These are phyloP conservation scores for Luffa acutangula DNA, from an alignment of 306 rosid genomes.

Conservation along the genomic window DNA sequence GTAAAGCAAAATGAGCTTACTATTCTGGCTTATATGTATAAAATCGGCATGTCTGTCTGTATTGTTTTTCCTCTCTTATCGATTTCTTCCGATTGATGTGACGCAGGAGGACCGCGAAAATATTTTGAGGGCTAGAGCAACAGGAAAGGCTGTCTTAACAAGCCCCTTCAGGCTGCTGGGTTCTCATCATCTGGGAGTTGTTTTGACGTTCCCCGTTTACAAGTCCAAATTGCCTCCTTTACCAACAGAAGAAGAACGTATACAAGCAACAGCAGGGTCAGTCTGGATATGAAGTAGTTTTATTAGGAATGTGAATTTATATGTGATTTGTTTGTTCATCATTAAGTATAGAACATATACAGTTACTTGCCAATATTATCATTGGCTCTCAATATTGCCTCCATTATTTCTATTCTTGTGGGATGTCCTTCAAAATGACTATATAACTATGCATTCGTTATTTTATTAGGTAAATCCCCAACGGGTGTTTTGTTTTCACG, in stretches of 20 bases:
- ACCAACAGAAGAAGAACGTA: constrained; percentile 61
- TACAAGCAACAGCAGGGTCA: constrained; percentile 88
- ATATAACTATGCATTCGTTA: not conserved
- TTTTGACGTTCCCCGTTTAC: constrained; percentile 93
- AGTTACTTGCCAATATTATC: not conserved
- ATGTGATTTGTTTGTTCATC: not conserved
- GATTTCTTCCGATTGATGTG: constrained; percentile 1
- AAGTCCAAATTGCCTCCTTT: constrained; percentile 63
- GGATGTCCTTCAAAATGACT: not conserved
- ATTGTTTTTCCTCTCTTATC: not conserved
- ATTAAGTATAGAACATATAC: not conserved
- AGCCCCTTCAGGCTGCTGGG: constrained; percentile 84
- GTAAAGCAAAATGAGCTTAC: constrained; percentile 19
- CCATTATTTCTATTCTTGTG: not conserved
- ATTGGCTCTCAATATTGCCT: not conserved
- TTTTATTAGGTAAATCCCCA: not conserved
- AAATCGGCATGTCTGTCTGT: not conserved
- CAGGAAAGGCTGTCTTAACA: constrained; percentile 96
- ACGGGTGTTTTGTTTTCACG: not conserved
- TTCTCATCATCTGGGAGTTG: constrained; percentile 98
- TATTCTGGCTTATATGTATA: constrained; percentile 7
- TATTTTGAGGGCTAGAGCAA: constrained; percentile 92
- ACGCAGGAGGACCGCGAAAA: constrained; percentile 90
- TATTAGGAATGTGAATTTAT: not conserved
- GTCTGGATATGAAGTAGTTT: constrained; percentile 13